These are phyloP conservation scores for Pythium aphanidermatum DNA, from an alignment of 352 stramenopile genomes.

Conservation along the genomic window DNA sequence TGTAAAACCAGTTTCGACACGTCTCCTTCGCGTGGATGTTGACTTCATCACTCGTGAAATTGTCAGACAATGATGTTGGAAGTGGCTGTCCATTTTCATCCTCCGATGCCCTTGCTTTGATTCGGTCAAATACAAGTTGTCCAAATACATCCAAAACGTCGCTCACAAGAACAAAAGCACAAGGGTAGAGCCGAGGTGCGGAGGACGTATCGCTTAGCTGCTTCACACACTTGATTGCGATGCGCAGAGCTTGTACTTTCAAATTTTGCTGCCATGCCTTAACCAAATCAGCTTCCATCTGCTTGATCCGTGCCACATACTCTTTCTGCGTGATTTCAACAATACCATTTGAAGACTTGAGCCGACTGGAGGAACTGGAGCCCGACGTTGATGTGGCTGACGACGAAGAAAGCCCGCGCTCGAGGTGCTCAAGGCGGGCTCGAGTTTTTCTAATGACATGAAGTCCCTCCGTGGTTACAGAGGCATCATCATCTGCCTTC, in stretches of 20 bases:
- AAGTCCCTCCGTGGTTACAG: constrained; percentile 19
- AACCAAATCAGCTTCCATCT: constrained; percentile 65
- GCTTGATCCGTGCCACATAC: constrained; percentile 72
- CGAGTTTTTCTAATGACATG: constrained; percentile 59
- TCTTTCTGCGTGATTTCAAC: constrained; percentile 81
- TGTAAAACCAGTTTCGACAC: constrained; percentile 94
- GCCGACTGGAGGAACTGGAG: no score
- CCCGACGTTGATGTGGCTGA: background rate
- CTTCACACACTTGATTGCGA: constrained; percentile 90
- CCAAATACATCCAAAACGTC: constrained; percentile 87
- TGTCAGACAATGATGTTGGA: constrained; percentile 40
- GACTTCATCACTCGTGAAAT: constrained; percentile 76
- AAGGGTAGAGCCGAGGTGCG: constrained; percentile 82
- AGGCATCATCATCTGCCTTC: constrained; percentile 16
- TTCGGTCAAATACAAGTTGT: constrained; percentile 79
- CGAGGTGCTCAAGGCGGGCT: constrained; percentile 59
- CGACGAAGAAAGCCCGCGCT: constrained; percentile 23
- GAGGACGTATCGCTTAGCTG: constrained; percentile 73
- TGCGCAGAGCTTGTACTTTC: constrained; percentile 84
- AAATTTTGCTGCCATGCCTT: constrained; percentile 78
- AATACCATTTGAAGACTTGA: background rate
- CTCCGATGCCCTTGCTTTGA: constrained; percentile 55
- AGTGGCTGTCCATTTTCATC: constrained; percentile 53
- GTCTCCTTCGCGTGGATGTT: constrained; percentile 88
- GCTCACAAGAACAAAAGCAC: constrained; percentile 85